Evolutionary conservation across 345 rosid genomes (phyloP).

Genomic region (Gossypium australe): DNA sequence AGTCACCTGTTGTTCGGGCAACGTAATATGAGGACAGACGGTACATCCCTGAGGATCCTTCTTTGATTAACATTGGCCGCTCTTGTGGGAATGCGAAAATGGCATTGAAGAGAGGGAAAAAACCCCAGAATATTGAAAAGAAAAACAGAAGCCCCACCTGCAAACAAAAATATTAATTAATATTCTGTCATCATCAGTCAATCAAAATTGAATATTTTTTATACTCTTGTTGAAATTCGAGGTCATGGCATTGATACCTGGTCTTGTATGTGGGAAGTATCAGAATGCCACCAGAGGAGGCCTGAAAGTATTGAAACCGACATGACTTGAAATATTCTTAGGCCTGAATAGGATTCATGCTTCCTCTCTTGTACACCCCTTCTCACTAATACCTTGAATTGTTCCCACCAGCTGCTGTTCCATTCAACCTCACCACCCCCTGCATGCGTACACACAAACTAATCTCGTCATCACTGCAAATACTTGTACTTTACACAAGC

Average conservation of each 20-base stretch:
- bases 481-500: not conserved
- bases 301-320: slow-evolving; percentile 84
- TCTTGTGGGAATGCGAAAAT: slow-evolving; percentile 87
- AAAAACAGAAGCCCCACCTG: slow-evolving; percentile 90
- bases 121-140: slow-evolving; percentile 92
- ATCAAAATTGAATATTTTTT: not conserved
- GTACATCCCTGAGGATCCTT: slow-evolving; percentile 85
- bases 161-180: not conserved
- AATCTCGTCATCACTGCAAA: slow-evolving; percentile 4
- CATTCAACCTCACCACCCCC: slow-evolving; percentile 42
- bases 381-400: slow-evolving; percentile 57
- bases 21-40: slow-evolving; percentile 82
- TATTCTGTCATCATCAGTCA: not conserved
- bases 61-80: slow-evolving; percentile 79
- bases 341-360: slow-evolving; percentile 80
- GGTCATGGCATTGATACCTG: slow-evolving; percentile 44
- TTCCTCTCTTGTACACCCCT: slow-evolving; percentile 79
- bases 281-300: slow-evolving; percentile 84
- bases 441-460: not conserved
- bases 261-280: slow-evolving; percentile 65
- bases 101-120: slow-evolving; percentile 79
- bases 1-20: slow-evolving; percentile 71
- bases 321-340: slow-evolving; percentile 74
- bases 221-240: not conserved
- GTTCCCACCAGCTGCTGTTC: slow-evolving; percentile 84